phyloP scores from a whole-genome alignment of 805 yeast species.

The Yarrowia sp. region DNA sequence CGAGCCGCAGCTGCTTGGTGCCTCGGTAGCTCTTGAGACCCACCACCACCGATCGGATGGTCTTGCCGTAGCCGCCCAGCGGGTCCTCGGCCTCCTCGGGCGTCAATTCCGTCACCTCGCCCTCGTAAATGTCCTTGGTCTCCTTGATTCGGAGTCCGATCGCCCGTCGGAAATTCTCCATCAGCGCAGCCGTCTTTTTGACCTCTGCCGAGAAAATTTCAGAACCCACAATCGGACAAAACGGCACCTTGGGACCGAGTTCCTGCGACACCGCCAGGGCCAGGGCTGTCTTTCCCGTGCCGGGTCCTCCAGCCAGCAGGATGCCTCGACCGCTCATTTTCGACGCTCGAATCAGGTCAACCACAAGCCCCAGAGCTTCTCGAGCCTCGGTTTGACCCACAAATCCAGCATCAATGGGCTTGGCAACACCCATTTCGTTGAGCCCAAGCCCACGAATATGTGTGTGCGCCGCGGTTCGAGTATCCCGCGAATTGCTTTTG shows the following conservation, averaged over 20 bases:
- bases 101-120: constrained; percentile 94
- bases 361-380: constrained; percentile 90
- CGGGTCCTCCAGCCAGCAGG: constrained; percentile 95
- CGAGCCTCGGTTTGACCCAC: constrained; percentile 76
- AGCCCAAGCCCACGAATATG: constrained; percentile 95
- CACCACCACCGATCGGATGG: constrained; percentile 90
- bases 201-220: constrained; percentile 96
- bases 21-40: constrained; percentile 94
- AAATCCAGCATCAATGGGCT: constrained; percentile 85
- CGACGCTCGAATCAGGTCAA: constrained; percentile 89
- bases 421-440: constrained; percentile 87
- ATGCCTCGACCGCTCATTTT: constrained; percentile 97
- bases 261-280: constrained; percentile 96
- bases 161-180: constrained; percentile 96
- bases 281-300: constrained; percentile 97
- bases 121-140: constrained; percentile 96
- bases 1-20: constrained; percentile 85
- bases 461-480: constrained; percentile 93
- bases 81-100: constrained; percentile 98
- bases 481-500: constrained; percentile 63
- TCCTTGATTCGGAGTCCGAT: constrained; percentile 96
- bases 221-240: constrained; percentile 95
- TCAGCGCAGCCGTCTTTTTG: constrained; percentile 92
- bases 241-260: constrained; percentile 95
- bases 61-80: constrained; percentile 96